A percentile compares a stretch with the other conserved stretches of the same genome.
These are phyloP conservation scores for Dalechampia spathulata DNA, from an alignment of 441 rosid genomes.

Conservation along the genomic window DNA sequence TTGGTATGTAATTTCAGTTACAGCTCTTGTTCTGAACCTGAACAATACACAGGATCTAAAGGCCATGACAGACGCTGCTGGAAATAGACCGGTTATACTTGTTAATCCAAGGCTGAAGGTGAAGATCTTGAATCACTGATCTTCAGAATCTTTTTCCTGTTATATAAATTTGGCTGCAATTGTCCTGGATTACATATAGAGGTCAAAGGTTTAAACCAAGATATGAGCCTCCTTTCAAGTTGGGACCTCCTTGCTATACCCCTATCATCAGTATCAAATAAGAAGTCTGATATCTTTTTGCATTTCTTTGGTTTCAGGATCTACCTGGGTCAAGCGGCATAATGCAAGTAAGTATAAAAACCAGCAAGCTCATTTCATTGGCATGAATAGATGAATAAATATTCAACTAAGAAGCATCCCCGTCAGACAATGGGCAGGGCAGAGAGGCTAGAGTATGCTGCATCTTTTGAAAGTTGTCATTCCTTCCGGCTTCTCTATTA, in stretches of 20 bases:
- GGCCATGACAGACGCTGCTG: conserved; percentile 94
- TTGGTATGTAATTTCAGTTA: background rate
- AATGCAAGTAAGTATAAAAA: conserved; percentile 79
- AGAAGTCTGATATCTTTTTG: background rate
- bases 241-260: too few species aligned
- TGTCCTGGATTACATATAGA: too few species aligned
- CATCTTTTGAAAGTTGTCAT: conserved; percentile 78
- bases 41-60: conserved; percentile 53
- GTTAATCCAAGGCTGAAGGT: conserved; percentile 92
- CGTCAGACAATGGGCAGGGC: conserved; percentile 90
- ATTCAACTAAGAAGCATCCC: conserved; percentile 14
- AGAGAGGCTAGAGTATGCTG: conserved; percentile 83
- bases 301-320: conserved; percentile 43
- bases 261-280: background rate
- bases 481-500: conserved; percentile 88
- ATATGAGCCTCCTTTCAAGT: too few species aligned
- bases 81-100: conserved; percentile 77
- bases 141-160: too few species aligned
- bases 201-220: too few species aligned
- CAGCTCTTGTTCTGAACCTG: conserved; percentile 1
- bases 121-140: conserved; percentile 6
- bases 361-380: background rate
- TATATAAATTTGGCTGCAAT: too few species aligned
- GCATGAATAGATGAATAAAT: conserved; percentile 2
- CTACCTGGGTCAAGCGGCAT: conserved; percentile 92